Evolutionary conservation across 164 flowering plant genomes (phyloP).

Genomic region (Hamamelis virginiana): DNA sequence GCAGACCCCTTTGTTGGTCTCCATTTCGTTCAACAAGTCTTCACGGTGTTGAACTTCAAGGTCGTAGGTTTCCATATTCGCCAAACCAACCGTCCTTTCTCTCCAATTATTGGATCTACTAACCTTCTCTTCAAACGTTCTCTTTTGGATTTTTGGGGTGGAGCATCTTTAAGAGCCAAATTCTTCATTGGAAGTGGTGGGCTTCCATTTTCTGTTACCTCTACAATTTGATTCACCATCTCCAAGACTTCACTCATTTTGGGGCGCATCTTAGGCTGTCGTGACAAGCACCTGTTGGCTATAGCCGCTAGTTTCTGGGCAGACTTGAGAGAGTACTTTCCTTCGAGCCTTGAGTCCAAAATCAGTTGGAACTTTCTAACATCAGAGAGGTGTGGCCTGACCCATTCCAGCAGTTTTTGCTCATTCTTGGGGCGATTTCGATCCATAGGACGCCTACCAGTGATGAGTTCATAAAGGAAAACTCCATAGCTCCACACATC

Average conservation of each 20-base stretch:
- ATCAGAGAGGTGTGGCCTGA: constrained; percentile 66
- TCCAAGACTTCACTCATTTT: constrained; percentile 84
- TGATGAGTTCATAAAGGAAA: constrained; percentile 88
- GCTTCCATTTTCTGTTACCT: constrained; percentile 31
- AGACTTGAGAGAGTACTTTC: constrained; percentile 48
- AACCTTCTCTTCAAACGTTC: constrained; percentile 29
- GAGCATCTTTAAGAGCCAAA: constrained; percentile 10
- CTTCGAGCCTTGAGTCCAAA: constrained; percentile 77
- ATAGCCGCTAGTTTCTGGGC: constrained; percentile 68
- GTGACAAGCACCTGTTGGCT: constrained; percentile 71
- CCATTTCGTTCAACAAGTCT: constrained; percentile 17
- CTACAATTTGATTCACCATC: constrained; percentile 52
- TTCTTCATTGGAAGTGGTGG: constrained; percentile 32
- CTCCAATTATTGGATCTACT: constrained; percentile 36
- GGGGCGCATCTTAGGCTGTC: constrained; percentile 66
- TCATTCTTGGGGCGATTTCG: constrained; percentile 73
- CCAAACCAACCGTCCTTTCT: constrained; percentile 29
- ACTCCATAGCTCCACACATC: constrained; percentile 94
- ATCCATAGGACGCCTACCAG: constrained; percentile 79
- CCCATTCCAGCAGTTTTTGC: constrained; percentile 84
- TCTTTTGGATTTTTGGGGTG: constrained; percentile 20
- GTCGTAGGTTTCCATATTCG: constrained; percentile 35
- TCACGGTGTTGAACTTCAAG: constrained; percentile 23
- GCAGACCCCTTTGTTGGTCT: neutral
- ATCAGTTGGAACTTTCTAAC: constrained; percentile 57